Conservation (phyloP, 192 early-diverging fungal genomes). For the Thoreauomyces humboldtii region DNA sequence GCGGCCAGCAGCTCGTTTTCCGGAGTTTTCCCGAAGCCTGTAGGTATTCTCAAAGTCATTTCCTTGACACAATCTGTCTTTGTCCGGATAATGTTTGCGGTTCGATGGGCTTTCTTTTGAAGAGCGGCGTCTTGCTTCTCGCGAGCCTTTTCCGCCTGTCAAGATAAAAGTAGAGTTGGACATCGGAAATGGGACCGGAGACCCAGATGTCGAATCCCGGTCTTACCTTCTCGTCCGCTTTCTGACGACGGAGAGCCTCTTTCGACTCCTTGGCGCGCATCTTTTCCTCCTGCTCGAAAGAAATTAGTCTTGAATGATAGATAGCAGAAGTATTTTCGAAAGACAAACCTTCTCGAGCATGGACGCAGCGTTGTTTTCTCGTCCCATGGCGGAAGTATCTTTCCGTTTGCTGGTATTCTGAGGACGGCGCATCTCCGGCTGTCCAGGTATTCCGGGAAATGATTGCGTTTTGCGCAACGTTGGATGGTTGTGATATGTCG, state of each 20-base stretch:
- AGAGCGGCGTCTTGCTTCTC: conserved; percentile 14
- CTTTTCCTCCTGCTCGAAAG: conserved; percentile 8
- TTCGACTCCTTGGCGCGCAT: conserved; percentile 3
- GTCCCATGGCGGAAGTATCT: no score
- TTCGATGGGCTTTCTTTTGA: not conserved
- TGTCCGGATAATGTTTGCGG: conserved; percentile 18
- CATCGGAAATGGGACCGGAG: not conserved
- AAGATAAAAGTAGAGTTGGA: no score
- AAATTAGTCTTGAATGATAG: not conserved
- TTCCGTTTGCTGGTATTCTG: no score
- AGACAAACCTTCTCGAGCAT: no score
- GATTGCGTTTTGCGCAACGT: no score
- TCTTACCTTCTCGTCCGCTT: conserved; percentile 2
- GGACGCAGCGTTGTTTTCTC: no score
- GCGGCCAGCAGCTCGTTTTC: conserved; percentile 7
- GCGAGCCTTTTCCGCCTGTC: conserved; percentile 11
- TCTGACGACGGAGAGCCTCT: conserved; percentile 3
- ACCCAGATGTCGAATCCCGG: no score
- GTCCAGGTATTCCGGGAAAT: no score
- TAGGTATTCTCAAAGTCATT: conserved; percentile 27
- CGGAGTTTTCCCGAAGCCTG: not conserved
- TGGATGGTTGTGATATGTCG: no score
- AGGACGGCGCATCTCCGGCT: no score
- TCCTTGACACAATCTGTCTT: conserved; percentile 30
- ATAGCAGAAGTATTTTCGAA: not conserved